Base-by-base conservation (phyloP, 1,284 basidiomycete genomes). In the Peniophora sp. region DNA sequence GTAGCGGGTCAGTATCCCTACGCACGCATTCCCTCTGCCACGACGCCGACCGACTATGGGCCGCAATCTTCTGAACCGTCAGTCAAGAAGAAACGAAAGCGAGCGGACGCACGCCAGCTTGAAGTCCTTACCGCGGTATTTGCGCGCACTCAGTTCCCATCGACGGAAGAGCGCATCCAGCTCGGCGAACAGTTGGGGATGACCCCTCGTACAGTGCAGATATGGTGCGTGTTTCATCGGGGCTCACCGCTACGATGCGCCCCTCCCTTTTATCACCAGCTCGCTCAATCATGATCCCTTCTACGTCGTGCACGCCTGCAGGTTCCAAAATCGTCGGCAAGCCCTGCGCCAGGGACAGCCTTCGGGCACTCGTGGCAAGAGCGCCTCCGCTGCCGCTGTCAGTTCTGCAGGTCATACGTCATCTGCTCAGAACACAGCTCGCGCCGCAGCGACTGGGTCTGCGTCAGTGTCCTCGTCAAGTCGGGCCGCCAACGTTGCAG, bases 281-380 rank as follows among this genome's bases (percentile, higher is more conserved):
- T n/a, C 5, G 8, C 38, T 10, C 10, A 10, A 36, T 41, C 8
- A n/a, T 41, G 38, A 41, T 41, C 19, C n/a, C 38, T n/a, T 17
- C 19, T 20, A 16, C 19, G n/a, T 41, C 38, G 38, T 41, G 38
- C 38, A 6, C 38, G 38, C 38, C 19, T 50, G 22, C 45, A 89
- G 86, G 86, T 90, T 90, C 70, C 88, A 90, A 69, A 90, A 90
- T 62, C 89, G 89, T 69, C 74, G 87, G 51, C 88, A 90, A 63
- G 79, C 84, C 16, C 84, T 83, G 80, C 76, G 85, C 50, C 84
- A 87, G 66, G 85, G 81, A 14, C 79, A 79, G 56, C 81, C 85
- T 32, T 32, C 27, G 27, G 27, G 3, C 50, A 51, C 27, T 20
- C 45, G 27, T 48, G 17, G 24, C 22, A 51, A 43, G 35, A 38